Percentiles rank a stretch among this genome's conserved stretches.
These are phyloP conservation scores for Ogataea saltuana DNA, from an alignment of 805 yeast species.

Conservation along the genomic window DNA sequence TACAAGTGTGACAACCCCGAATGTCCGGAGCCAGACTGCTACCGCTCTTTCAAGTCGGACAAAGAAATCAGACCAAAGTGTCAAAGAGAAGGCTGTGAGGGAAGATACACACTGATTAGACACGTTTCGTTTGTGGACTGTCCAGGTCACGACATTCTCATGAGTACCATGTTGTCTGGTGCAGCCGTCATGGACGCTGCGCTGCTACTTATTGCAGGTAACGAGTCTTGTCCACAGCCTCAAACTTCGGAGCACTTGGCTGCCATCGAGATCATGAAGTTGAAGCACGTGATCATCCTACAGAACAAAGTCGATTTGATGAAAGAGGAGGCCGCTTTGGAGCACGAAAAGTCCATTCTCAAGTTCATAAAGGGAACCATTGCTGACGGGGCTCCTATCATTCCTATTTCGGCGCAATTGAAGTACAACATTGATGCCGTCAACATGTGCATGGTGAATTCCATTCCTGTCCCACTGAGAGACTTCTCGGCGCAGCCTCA, in stretches of 20 bases:
- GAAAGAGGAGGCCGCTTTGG: conserved; percentile 95
- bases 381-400: conserved; percentile 98
- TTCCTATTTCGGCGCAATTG: conserved; percentile 98
- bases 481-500: conserved; percentile 94
- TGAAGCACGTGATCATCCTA: conserved; percentile 91
- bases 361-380: conserved; percentile 96
- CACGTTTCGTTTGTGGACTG: conserved; percentile 99
- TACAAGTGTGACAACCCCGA: conserved; percentile 84
- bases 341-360: conserved; percentile 90
- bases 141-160: conserved; percentile 99
- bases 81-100: conserved; percentile 82
- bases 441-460: conserved; percentile 91
- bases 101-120: conserved; percentile 86
- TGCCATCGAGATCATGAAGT: conserved; percentile 98
- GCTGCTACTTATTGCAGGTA: conserved; percentile 91
- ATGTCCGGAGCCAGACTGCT: conserved; percentile 94
- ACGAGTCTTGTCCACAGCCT: conserved; percentile 99
- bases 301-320: conserved; percentile 98
- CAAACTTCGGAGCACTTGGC: conserved; percentile 99
- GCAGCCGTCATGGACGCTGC: conserved; percentile 99
- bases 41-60: conserved; percentile 90
- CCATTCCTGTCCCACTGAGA: conserved; percentile 94
- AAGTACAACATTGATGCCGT: conserved; percentile 99
- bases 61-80: conserved; percentile 94
- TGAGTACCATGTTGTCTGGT: conserved; percentile 99